phyloP scores from a whole-genome alignment of 306 rosid genomes.

The Citrullus colocynthis region DNA sequence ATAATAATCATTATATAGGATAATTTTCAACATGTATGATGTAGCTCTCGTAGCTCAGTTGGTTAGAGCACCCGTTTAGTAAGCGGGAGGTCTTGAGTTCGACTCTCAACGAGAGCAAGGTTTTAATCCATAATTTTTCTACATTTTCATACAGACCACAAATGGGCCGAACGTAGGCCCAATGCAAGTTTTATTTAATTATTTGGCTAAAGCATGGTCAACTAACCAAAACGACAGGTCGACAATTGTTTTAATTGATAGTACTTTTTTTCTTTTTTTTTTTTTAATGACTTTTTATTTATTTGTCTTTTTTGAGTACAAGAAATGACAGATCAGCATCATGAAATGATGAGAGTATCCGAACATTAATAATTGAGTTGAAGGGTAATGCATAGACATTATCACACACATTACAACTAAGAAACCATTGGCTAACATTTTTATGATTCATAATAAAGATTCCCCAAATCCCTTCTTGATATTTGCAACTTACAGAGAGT shows the following conservation, averaged over 20 bases:
- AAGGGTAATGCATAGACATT: not conserved
- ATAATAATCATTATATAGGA: no score
- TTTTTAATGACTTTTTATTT: no score
- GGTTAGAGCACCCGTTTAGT: slow-evolving; percentile 7
- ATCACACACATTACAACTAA: not conserved
- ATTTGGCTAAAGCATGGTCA: not conserved
- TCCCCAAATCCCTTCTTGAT: slow-evolving; percentile 7
- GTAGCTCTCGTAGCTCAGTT: slow-evolving; percentile 1
- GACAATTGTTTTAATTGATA: not conserved
- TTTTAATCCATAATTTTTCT: not conserved
- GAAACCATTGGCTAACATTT: not conserved
- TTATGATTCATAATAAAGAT: not conserved
- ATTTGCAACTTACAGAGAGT: not conserved
- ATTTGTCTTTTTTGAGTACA: not conserved
- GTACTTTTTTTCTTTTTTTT: not conserved
- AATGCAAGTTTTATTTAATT: not conserved
- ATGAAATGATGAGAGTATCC: not conserved
- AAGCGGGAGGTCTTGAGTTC: slow-evolving; percentile 9
- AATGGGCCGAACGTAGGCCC: not conserved
- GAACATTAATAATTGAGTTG: not conserved
- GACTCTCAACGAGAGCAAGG: not conserved
- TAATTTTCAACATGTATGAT: accelerated
- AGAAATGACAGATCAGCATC: not conserved
- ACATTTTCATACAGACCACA: not conserved
- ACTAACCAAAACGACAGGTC: not conserved